A percentile compares a stretch with the other conserved stretches of the same genome.
Evolutionary conservation across 2,329 filamentous ascomycete species (phyloP).

Genomic region (Stagonosporopsis chrysanthemi): DNA sequence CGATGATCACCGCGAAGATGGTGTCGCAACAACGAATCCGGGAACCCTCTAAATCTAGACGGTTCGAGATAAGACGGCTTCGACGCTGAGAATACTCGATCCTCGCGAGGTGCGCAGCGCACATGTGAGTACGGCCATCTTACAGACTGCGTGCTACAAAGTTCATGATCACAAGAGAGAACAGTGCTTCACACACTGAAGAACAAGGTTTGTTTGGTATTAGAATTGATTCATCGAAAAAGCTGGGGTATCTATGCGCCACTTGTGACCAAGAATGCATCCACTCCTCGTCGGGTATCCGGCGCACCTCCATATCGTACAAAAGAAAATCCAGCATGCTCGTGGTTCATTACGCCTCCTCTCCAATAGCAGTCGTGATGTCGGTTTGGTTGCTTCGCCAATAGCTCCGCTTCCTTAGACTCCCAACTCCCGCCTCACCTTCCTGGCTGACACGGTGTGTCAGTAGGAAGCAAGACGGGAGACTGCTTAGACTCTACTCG

Average conservation of each 20-base stretch:
- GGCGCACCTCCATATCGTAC: constrained; percentile 18
- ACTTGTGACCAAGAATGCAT: constrained; percentile 28
- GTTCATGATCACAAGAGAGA: neutral
- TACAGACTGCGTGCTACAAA: neutral
- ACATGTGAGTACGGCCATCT: too few relatives aligned
- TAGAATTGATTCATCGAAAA: constrained; percentile 28
- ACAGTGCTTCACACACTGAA: too few relatives aligned
- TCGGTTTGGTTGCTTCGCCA: neutral
- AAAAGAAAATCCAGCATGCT: constrained; percentile 21
- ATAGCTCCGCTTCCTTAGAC: constrained; percentile 15
- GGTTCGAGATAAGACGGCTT: too few relatives aligned
- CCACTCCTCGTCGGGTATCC: constrained; percentile 20
- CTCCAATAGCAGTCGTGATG: constrained; percentile 1
- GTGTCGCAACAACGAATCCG: too few relatives aligned
- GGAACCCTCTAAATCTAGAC: too few relatives aligned
- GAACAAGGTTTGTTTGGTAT: constrained; percentile 1
- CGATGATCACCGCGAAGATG: too few relatives aligned
- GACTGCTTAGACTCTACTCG: constrained; percentile 48
- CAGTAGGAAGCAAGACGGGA: constrained; percentile 26
- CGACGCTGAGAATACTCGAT: too few relatives aligned
- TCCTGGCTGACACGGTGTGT: constrained; percentile 22
- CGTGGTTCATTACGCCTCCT: constrained; percentile 14
- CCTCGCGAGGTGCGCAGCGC: too few relatives aligned
- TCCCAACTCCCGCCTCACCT: constrained; percentile 26
- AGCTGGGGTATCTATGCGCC: constrained; percentile 36